Conservation (phyloP, 331 rosid genomes). For the Telfairia occidentalis region DNA sequence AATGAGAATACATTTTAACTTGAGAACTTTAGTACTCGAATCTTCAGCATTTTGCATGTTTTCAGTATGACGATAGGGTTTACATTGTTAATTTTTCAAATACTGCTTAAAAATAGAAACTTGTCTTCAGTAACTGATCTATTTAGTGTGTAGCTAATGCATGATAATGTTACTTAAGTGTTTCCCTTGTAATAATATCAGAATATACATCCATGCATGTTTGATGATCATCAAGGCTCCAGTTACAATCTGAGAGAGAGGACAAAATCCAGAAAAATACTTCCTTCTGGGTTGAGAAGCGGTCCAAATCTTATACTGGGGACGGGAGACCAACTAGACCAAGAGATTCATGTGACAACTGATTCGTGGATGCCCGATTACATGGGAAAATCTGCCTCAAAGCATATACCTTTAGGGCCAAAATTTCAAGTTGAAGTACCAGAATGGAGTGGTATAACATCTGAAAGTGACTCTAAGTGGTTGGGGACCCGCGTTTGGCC, state of each 20-base stretch:
- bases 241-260: conserved; percentile 67
- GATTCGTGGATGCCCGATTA: conserved; percentile 14
- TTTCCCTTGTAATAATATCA: conserved; percentile 31
- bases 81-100: neutral
- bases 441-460: conserved; percentile 43
- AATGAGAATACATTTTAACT: neutral
- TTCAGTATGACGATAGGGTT: neutral
- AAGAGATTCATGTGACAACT: conserved; percentile 5
- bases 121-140: neutral
- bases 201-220: conserved; percentile 68
- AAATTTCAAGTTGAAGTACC: conserved; percentile 47
- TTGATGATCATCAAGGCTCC: conserved; percentile 38
- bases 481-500: conserved; percentile 70
- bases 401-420: conserved; percentile 30
- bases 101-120: neutral
- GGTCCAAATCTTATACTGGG: conserved; percentile 16
- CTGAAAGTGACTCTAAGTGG: conserved; percentile 66
- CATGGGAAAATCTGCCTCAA: conserved; percentile 11
- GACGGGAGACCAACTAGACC: conserved; percentile 8
- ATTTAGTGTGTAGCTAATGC: neutral
- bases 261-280: conserved; percentile 22
- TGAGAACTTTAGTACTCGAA: neutral
- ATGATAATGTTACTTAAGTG: neutral
- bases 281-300: conserved; percentile 20
- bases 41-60: neutral